phyloP scores from a whole-genome alignment of 2,329 filamentous ascomycete species.

The Fusarium chuoi region DNA sequence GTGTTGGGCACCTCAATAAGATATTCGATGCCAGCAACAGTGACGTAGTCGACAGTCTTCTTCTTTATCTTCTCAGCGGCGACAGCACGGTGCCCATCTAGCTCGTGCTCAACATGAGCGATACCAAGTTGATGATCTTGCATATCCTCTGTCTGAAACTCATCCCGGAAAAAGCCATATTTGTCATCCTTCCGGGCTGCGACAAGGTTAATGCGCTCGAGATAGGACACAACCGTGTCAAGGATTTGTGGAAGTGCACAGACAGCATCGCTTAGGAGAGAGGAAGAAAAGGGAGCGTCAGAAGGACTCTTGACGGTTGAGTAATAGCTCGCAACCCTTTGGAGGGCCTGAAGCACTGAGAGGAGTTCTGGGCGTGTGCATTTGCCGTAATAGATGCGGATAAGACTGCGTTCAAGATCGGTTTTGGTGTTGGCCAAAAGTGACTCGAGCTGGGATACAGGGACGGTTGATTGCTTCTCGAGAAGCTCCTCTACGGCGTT shows the following conservation, averaged over 20 bases:
- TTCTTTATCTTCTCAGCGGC: constrained; percentile 79
- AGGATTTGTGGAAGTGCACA: constrained; percentile 80
- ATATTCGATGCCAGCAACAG: constrained; percentile 91
- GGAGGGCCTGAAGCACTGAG: constrained; percentile 84
- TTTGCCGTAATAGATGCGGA: constrained; percentile 97
- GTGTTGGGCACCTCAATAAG: constrained; percentile 90
- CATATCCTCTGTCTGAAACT: constrained; percentile 89
- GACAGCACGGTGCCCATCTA: constrained; percentile 77
- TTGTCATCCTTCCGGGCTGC: constrained; percentile 91
- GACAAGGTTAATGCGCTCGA: constrained; percentile 86
- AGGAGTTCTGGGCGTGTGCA: constrained; percentile 91
- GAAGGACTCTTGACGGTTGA: constrained; percentile 70
- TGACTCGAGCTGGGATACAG: constrained; percentile 78
- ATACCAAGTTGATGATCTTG: constrained; percentile 90
- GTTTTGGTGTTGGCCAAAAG: constrained; percentile 77
- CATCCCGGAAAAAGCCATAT: constrained; percentile 90
- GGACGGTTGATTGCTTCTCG: constrained; percentile 70
- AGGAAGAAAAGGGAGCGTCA: constrained; percentile 78
- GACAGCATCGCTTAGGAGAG: constrained; percentile 76
- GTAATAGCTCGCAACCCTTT: constrained; percentile 83
- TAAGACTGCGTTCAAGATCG: constrained; percentile 91
- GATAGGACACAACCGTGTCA: constrained; percentile 75
- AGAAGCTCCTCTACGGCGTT: constrained; percentile 88
- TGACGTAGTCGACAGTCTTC: constrained; percentile 78
- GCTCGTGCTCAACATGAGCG: constrained; percentile 88